phyloP scores from a whole-genome alignment of 495 filamentous ascomycete species.

The Trichocladium uniseriatum region DNA sequence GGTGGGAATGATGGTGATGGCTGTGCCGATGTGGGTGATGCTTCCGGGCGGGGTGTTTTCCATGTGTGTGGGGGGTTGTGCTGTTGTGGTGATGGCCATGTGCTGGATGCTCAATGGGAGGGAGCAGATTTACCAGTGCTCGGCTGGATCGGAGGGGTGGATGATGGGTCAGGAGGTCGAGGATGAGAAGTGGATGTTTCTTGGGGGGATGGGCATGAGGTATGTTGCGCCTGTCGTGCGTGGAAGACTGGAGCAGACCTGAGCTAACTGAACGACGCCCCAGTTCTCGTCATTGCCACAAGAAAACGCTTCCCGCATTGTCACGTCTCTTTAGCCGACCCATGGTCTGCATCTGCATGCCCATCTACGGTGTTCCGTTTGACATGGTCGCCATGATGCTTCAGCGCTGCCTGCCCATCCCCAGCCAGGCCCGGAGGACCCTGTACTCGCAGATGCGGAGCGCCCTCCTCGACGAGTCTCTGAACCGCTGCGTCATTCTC shows the following conservation, averaged over 20 bases:
- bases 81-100: slow-evolving; percentile 15
- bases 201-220: slow-evolving; percentile 28
- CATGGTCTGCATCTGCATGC: slow-evolving; percentile 26
- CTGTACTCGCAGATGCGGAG: slow-evolving; percentile 27
- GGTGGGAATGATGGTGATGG: slow-evolving; percentile 21
- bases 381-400: slow-evolving; percentile 25
- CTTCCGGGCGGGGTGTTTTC: slow-evolving; percentile 24
- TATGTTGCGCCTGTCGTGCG: not conserved
- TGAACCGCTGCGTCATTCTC: slow-evolving; percentile 29
- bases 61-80: slow-evolving; percentile 16
- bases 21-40: slow-evolving; percentile 22
- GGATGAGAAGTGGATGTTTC: slow-evolving; percentile 30
- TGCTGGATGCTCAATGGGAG: slow-evolving; percentile 18
- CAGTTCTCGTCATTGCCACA: slow-evolving; percentile 19
- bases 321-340: slow-evolving; percentile 28
- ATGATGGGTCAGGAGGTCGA: slow-evolving; percentile 22
- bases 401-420: slow-evolving; percentile 23
- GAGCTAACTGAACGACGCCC: not conserved
- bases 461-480: slow-evolving; percentile 28
- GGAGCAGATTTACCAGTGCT: slow-evolving; percentile 14
- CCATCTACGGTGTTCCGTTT: slow-evolving; percentile 25
- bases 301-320: slow-evolving; percentile 20
- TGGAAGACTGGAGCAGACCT: not conserved
- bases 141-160: slow-evolving; percentile 8
- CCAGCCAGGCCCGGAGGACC: slow-evolving; percentile 16